Evolutionary conservation across 208 protist genomes (phyloP).

Genomic region (Acanthamoeba castellanii): DNA sequence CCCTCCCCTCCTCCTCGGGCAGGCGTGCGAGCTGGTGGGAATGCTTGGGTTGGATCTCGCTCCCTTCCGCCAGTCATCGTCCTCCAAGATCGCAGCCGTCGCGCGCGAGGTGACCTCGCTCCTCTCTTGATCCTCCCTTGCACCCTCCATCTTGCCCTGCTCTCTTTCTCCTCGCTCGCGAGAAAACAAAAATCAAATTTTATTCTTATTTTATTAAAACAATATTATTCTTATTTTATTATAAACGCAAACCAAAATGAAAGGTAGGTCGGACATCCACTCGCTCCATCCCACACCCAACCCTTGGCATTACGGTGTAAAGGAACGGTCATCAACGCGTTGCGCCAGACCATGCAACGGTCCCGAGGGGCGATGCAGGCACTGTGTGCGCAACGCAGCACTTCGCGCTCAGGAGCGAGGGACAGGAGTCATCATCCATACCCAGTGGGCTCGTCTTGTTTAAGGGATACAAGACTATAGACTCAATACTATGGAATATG

Average conservation of each 20-base stretch:
- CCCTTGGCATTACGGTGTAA: constrained; percentile 66
- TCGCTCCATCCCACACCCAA: constrained; percentile 70
- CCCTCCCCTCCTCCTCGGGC: neutral
- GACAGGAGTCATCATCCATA: constrained; percentile 74
- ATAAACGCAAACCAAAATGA: no score
- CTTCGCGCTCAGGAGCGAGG: constrained; percentile 73
- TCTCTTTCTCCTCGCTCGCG: no score
- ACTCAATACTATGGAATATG: constrained; percentile 75
- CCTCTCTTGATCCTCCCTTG: neutral
- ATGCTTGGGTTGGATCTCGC: constrained; percentile 46
- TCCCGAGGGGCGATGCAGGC: neutral
- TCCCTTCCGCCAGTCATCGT: constrained; percentile 17
- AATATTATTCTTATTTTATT: no score
- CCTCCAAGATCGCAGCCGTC: constrained; percentile 28
- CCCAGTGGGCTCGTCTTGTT: constrained; percentile 73
- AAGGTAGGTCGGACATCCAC: constrained; percentile 74
- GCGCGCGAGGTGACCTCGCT: constrained; percentile 5
- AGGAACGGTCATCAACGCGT: constrained; percentile 70
- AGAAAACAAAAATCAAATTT: no score
- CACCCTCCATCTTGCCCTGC: no score
- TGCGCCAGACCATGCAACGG: constrained; percentile 27
- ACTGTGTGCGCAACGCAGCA: constrained; percentile 64
- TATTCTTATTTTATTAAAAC: no score
- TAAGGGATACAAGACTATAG: constrained; percentile 74
- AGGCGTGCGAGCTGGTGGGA: constrained; percentile 32